Evolutionary conservation across 1,284 basidiomycete species (phyloP), one percentile per base, ranked within the genome.

Genomic region (Austroboletus novae-zelandiae): DNA sequence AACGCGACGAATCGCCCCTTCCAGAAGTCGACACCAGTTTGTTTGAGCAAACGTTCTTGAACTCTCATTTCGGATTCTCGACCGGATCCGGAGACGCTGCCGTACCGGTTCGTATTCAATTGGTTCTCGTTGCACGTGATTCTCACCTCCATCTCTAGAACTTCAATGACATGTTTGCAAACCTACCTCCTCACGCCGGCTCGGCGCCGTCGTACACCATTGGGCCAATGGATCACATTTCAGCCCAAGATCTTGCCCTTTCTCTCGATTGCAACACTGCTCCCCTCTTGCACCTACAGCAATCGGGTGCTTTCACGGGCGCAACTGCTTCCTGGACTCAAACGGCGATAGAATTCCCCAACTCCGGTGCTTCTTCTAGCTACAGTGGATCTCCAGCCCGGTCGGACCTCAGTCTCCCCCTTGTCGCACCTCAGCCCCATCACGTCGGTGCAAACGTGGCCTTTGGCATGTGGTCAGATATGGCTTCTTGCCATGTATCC

Each of bases 351-450:
- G 56, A 53, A 15, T 43, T 60, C 15, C 23, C 64, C n/a, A 58
- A 65, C 20, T 71, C 73, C 4, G 57, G 69, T 2, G 67, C 76
- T 2, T 71, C 74, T 5, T 74, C 76, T 13, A 62, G 70, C 9
- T 75, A 77, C 60, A 74, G 74, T 0, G 72, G 73, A 10, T 79
- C 78, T 1, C 78, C 78, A 0, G 66, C 71, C 0, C 70, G 53
- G 2, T 76, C 75, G 1, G 72, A 74, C 18, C 60, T 62, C 23
- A 60, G 69, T n/a, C 57, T 77, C 0, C 64, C 67, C 0, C 17
- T 74, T 9, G 45, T 61, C 25, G 70, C 71, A 6, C 69, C 72
- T 1, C 62, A 64, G 36, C 67, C 71, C 0, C 70, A 71, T 25
- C 66, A 67, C 20, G 46, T 48, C 1, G 39, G 55, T n/a, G 45